phyloP scores from a whole-genome alignment of 2,329 filamentous ascomycete species.

The Curvularia sp. region DNA sequence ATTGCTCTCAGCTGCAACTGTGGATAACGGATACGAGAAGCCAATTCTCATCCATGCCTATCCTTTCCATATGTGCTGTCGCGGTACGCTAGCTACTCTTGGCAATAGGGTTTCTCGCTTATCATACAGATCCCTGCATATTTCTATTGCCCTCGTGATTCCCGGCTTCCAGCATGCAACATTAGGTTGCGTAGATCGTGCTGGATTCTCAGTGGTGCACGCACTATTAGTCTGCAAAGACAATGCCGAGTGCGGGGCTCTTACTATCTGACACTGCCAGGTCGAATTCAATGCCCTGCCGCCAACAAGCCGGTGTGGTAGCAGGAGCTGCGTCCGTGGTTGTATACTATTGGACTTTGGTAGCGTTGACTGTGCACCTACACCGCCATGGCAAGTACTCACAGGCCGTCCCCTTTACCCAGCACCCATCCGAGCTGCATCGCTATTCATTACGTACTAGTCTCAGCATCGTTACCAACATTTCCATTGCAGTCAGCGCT shows the following conservation, averaged over 20 bases:
- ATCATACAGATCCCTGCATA: neutral
- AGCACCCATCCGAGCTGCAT: too few relatives aligned
- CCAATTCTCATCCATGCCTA: neutral
- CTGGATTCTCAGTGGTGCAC: neutral
- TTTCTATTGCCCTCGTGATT: neutral
- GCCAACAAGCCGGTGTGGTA: too few relatives aligned
- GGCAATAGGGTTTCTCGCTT: neutral
- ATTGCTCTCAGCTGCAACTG: neutral
- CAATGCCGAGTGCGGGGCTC: neutral
- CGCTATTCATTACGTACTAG: neutral
- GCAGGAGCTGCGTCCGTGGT: neutral
- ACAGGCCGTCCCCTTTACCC: neutral
- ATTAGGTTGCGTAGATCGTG: neutral
- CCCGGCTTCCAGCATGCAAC: neutral
- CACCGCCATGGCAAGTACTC: neutral
- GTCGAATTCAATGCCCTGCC: neutral
- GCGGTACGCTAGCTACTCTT: neutral
- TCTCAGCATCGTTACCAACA: neutral
- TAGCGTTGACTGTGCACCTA: neutral
- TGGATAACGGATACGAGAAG: neutral
- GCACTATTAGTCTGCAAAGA: neutral
- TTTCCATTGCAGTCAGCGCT: neutral
- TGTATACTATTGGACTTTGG: neutral
- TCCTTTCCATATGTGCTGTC: neutral
- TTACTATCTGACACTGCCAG: neutral